Evolutionary conservation across 306 rosid species (phyloP).

Genomic region (Rosa chinensis): DNA sequence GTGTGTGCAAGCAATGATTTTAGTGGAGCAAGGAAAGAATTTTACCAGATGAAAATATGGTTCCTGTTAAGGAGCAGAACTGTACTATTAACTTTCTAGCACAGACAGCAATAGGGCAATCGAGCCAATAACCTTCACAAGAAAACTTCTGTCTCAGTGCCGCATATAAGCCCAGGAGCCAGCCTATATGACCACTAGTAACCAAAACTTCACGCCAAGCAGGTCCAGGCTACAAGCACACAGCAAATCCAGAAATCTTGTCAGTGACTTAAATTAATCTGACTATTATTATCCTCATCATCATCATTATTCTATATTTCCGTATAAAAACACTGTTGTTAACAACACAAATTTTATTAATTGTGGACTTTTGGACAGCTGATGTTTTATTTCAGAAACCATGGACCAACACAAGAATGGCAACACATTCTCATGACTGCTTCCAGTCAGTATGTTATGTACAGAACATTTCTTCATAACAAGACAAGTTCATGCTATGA

Average conservation of each 20-base stretch:
- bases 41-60: slow-evolving; percentile 78
- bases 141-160: slow-evolving; percentile 78
- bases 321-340: neutral
- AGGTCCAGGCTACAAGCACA: slow-evolving; percentile 81
- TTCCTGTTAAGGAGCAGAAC: slow-evolving; percentile 82
- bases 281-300: neutral
- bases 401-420: neutral
- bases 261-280: slow-evolving; percentile 24
- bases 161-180: slow-evolving; percentile 87
- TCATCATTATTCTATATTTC: neutral
- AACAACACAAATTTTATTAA: neutral
- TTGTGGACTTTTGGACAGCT: neutral
- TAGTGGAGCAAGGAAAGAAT: slow-evolving; percentile 14
- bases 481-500: neutral
- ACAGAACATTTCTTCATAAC: neutral
- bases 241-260: slow-evolving; percentile 17
- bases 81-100: slow-evolving; percentile 91
- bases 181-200: slow-evolving; percentile 71
- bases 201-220: slow-evolving; percentile 83
- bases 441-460: neutral
- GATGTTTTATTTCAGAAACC: neutral
- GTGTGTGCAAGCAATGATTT: neutral
- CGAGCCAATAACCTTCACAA: slow-evolving; percentile 83
- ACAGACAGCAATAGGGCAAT: slow-evolving; percentile 84
- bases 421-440: slow-evolving; percentile 3